Percentiles rank a stretch among this genome's conserved stretches.
These are phyloP conservation scores for Psidium friedrichsthalianum DNA, from an alignment of 345 rosid genomes.

Conservation along the genomic window DNA sequence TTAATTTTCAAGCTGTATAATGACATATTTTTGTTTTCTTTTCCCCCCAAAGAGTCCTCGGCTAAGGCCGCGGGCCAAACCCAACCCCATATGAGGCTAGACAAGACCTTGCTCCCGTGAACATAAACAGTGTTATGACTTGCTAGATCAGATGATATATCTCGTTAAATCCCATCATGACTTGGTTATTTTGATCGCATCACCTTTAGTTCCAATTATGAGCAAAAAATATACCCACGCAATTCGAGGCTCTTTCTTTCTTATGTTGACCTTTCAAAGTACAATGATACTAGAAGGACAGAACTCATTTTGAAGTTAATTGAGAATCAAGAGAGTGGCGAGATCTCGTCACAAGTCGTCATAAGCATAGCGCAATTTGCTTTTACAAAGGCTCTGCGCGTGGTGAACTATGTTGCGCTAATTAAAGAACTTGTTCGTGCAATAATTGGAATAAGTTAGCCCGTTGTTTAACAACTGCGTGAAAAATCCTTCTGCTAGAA, in stretches of 20 bases:
- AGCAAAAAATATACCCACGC: background rate
- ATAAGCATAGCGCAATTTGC: background rate
- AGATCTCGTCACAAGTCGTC: rapidly evolving
- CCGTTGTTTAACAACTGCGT: background rate
- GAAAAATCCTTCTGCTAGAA: background rate
- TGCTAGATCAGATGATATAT: background rate
- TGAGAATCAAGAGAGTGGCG: background rate
- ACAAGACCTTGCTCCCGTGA: background rate
- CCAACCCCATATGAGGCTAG: background rate
- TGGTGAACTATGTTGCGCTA: background rate
- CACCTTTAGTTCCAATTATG: background rate
- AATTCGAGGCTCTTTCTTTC: background rate
- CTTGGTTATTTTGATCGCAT: background rate
- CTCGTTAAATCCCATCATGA: background rate
- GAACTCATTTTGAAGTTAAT: background rate
- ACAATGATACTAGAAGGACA: background rate
- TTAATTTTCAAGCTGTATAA: background rate
- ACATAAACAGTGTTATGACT: background rate
- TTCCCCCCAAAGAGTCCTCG: too few species aligned
- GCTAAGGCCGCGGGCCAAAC: background rate
- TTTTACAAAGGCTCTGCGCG: background rate
- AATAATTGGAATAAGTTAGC: background rate
- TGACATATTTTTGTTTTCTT: too few species aligned
- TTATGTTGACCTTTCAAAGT: background rate
- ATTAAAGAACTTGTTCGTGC: background rate